Percentiles rank a stretch among this genome's conserved stretches.
Evolutionary conservation across 768 basidiomycete genomes (phyloP).

Genomic region (Suillus sp.): DNA sequence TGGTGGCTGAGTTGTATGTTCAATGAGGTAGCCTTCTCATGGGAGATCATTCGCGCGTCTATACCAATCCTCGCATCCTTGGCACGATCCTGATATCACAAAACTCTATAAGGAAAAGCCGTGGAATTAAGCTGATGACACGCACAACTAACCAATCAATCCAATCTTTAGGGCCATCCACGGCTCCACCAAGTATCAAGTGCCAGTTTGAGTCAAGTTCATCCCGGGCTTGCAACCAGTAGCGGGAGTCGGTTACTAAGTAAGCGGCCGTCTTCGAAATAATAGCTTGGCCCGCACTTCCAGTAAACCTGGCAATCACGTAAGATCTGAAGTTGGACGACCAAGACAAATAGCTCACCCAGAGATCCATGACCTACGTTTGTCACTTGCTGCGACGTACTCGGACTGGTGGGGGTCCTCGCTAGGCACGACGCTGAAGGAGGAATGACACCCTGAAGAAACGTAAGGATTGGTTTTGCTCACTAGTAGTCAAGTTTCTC

Average conservation of each 20-base stretch:
- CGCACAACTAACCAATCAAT: conserved; percentile 73
- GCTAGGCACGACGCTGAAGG: conserved; percentile 64
- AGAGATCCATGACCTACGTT: conserved; percentile 75
- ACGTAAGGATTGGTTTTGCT: conserved; percentile 32
- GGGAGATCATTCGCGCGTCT: conserved; percentile 82
- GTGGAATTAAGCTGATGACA: conserved; percentile 16
- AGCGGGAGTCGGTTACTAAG: conserved; percentile 77
- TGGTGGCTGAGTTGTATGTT: conserved; percentile 54
- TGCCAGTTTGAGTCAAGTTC: conserved; percentile 78
- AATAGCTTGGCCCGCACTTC: conserved; percentile 72
- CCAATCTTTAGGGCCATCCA: conserved; percentile 68
- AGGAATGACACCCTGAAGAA: conserved; percentile 14
- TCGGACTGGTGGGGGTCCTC: conserved; percentile 87
- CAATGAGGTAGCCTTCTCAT: conserved; percentile 66
- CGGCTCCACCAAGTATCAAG: conserved; percentile 56
- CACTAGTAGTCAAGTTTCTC: conserved; percentile 78
- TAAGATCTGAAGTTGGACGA: conserved; percentile 25
- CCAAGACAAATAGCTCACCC: conserved; percentile 53
- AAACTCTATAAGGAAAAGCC: not conserved
- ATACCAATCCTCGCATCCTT: conserved; percentile 66
- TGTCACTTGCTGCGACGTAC: conserved; percentile 76
- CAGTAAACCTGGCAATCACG: conserved; percentile 52
- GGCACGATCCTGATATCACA: conserved; percentile 39
- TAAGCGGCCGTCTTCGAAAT: conserved; percentile 69
- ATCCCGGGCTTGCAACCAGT: conserved; percentile 76